Conservation (phyloP, 306 rosid genomes). For the Mimosa bimucronata region DNA sequence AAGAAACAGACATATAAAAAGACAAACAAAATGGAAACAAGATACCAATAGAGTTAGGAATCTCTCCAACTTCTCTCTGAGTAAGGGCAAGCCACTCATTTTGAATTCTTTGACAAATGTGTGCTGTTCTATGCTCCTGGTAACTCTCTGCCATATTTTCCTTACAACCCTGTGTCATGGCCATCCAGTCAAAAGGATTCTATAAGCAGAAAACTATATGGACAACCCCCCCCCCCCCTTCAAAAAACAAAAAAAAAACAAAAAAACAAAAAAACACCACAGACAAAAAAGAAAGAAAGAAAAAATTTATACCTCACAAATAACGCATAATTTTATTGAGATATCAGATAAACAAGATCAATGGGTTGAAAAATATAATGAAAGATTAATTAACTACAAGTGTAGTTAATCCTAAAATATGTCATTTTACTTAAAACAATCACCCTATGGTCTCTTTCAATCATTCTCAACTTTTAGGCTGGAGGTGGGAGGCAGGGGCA, state of each 20-base stretch:
- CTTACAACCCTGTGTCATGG: constrained; percentile 56
- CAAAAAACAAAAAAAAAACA: neutral
- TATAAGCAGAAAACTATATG: constrained; percentile 30
- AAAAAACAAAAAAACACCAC: no score
- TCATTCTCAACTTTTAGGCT: neutral
- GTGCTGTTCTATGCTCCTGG: constrained; percentile 33
- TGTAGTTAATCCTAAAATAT: neutral
- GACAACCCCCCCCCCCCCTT: neutral
- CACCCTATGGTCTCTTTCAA: neutral
- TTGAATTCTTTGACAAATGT: constrained; percentile 65
- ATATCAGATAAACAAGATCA: neutral
- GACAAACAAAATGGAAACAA: constrained; percentile 21
- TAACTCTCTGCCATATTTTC: constrained; percentile 52
- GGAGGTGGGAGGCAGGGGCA: neutral
- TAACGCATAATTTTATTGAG: neutral
- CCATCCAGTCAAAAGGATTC: constrained; percentile 29
- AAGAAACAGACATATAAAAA: neutral
- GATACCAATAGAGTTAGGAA: constrained; percentile 75
- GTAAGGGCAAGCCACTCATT: constrained; percentile 79
- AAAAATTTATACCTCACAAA: neutral
- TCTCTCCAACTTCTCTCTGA: constrained; percentile 87
- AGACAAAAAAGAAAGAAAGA: no score
- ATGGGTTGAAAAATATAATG: neutral
- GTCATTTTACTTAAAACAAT: constrained; percentile 1
- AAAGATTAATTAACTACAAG: neutral